Percentiles rank a stretch among this genome's conserved stretches.
These are phyloP conservation scores for Cyberlindnera suaveolens DNA, from an alignment of 805 yeast species.

Conservation along the genomic window DNA sequence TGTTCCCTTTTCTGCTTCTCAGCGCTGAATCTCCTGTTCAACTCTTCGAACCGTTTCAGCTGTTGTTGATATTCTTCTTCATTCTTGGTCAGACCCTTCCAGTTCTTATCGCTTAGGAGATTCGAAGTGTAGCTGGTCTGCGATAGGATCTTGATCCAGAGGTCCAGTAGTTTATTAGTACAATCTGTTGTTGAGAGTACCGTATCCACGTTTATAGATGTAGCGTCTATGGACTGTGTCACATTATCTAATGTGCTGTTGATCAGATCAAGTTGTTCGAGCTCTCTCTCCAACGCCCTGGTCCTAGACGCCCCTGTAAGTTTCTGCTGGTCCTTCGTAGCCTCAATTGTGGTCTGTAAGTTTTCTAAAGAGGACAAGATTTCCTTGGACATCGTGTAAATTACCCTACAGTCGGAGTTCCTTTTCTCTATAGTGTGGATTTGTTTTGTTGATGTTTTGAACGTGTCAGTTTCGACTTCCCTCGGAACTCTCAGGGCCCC, in stretches of 20 bases:
- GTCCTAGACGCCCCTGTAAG: conserved; percentile 14
- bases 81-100: conserved; percentile 30
- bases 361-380: conserved; percentile 1
- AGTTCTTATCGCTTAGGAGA: conserved; percentile 35
- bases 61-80: conserved; percentile 21
- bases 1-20: conserved; percentile 22
- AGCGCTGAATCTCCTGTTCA: conserved; percentile 20
- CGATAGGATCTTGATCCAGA: conserved; percentile 57
- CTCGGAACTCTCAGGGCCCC: not conserved
- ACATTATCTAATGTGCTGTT: conserved; percentile 17
- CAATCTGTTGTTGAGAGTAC: conserved; percentile 33
- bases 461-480: not conserved
- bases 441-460: not conserved
- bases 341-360: conserved; percentile 2
- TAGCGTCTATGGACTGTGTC: conserved; percentile 16
- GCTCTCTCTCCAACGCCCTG: conserved; percentile 20
- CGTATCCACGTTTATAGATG: conserved; percentile 13
- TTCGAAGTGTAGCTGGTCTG: conserved; percentile 52
- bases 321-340: conserved; percentile 9
- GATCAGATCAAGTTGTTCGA: conserved; percentile 16
- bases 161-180: conserved; percentile 44
- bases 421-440: not conserved
- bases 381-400: conserved; percentile 10
- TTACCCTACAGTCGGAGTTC: too few relatives aligned
- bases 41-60: conserved; percentile 23